Percentiles rank a stretch among this genome's conserved stretches.
These are phyloP conservation scores for Acarospora socialis DNA, from an alignment of 2,329 filamentous ascomycete genomes.

Conservation along the genomic window DNA sequence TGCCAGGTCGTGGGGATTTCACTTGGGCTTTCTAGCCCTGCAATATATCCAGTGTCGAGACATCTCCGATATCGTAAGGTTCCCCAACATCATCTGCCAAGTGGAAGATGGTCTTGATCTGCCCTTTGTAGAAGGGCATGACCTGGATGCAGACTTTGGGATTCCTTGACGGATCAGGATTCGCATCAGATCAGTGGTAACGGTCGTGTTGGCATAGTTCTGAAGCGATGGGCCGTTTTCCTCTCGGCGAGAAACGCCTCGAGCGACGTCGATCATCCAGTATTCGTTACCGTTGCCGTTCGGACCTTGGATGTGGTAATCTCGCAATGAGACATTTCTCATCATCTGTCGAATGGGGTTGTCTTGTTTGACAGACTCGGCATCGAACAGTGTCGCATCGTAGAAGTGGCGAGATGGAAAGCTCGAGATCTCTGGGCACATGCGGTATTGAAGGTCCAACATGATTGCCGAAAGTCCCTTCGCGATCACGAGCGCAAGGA, in stretches of 20 bases:
- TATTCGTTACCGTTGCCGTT: conserved; percentile 1
- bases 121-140: background rate
- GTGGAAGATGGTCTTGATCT: background rate
- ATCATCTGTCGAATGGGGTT: background rate
- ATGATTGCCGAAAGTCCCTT: background rate
- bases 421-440: background rate
- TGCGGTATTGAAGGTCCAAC: conserved; percentile 1
- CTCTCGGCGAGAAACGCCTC: background rate
- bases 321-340: background rate
- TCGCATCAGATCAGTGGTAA: background rate
- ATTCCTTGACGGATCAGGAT: background rate
- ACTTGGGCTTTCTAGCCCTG: background rate
- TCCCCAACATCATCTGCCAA: background rate
- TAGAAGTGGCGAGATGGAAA: conserved; percentile 3
- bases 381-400: background rate
- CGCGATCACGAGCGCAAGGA: background rate
- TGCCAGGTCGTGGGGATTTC: too few relatives aligned
- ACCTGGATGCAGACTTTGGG: background rate
- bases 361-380: background rate
- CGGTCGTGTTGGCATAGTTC: conserved; percentile 4
- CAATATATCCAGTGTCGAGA: background rate
- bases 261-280: background rate
- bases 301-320: too few relatives aligned
- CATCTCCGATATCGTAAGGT: background rate
- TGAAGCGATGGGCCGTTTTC: background rate